Conservation (phyloP, 768 basidiomycete genomes). For the Melanogaster broomeanus region DNA sequence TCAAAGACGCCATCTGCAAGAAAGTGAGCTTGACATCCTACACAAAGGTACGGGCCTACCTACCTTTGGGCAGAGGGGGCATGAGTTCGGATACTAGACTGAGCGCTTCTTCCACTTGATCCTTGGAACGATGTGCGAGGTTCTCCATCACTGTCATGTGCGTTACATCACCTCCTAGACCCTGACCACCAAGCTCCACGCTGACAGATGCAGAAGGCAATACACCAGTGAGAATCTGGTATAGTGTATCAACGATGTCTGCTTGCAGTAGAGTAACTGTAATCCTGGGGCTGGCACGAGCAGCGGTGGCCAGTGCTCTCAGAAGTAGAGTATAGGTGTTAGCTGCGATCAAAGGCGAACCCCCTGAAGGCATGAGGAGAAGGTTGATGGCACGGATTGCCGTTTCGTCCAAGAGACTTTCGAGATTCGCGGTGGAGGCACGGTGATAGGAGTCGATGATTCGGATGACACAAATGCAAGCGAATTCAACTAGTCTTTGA, state of each 20-base stretch:
- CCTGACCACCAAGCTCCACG: conserved; percentile 67
- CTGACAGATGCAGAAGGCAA: conserved; percentile 64
- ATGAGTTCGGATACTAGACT: conserved; percentile 88
- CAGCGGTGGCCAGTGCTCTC: conserved; percentile 84
- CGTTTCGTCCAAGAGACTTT: conserved; percentile 77
- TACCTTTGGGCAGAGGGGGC: conserved; percentile 92
- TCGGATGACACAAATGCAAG: conserved; percentile 92
- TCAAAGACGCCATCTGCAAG: conserved; percentile 91
- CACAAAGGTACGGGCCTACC: conserved; percentile 1
- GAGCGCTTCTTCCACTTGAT: conserved; percentile 94
- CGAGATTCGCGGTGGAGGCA: conserved; percentile 81
- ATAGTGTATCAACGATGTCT: conserved; percentile 88
- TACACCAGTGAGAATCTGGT: conserved; percentile 95
- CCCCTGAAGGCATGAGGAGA: conserved; percentile 82
- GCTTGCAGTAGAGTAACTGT: conserved; percentile 86
- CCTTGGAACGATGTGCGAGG: conserved; percentile 93
- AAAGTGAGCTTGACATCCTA: conserved; percentile 2
- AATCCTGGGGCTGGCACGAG: conserved; percentile 85
- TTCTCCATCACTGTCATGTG: conserved; percentile 99
- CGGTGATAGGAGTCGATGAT: conserved; percentile 92
- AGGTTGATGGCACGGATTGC: conserved; percentile 83
- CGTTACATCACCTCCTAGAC: conserved; percentile 83
- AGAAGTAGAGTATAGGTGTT: conserved; percentile 89
- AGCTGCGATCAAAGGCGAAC: conserved; percentile 80
- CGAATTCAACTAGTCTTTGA: conserved; percentile 96